phyloP scores from a whole-genome alignment of 2,329 filamentous ascomycete genomes.

The Colletotrichum somersetense region DNA sequence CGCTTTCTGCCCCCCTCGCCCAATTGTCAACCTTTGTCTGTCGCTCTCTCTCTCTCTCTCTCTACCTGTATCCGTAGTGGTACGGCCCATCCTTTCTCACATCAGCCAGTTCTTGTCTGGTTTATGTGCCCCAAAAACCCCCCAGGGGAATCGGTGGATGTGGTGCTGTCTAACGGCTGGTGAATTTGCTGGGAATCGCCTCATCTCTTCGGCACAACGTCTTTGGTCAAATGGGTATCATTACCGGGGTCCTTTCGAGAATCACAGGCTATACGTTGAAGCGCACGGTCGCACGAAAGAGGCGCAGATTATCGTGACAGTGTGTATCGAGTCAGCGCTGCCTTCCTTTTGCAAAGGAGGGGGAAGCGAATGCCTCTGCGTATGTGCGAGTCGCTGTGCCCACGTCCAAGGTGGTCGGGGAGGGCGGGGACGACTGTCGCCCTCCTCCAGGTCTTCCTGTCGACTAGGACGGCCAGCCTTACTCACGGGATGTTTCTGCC shows the following conservation, averaged over 20 bases:
- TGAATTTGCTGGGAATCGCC: conserved; percentile 22
- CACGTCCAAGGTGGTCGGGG: conserved; percentile 12
- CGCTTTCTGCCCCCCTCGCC: background rate
- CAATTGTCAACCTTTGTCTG: background rate
- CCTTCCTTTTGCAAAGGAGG: background rate
- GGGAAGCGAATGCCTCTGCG: conserved; percentile 8
- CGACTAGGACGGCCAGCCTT: conserved; percentile 6
- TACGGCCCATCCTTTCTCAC: conserved; percentile 24
- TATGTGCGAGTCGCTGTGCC: conserved; percentile 6
- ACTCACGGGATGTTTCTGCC: conserved; percentile 37
- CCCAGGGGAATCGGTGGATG: conserved; percentile 24
- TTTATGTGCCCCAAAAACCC: conserved; percentile 15
- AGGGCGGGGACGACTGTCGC: conserved; percentile 18
- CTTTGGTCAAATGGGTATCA: conserved; percentile 5
- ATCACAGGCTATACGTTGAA: background rate
- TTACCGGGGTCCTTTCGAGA: background rate
- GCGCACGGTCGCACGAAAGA: too few species aligned
- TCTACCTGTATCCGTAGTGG: background rate
- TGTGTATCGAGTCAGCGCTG: conserved; percentile 30
- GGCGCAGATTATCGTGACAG: background rate
- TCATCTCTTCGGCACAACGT: conserved; percentile 18
- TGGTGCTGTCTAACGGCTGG: conserved; percentile 14
- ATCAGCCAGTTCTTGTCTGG: conserved; percentile 8
- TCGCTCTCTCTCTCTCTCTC: too few species aligned
- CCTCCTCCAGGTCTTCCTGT: background rate